Evolutionary conservation across 1,284 basidiomycete genomes (phyloP).

Genomic region (Ganoderma sinense): DNA sequence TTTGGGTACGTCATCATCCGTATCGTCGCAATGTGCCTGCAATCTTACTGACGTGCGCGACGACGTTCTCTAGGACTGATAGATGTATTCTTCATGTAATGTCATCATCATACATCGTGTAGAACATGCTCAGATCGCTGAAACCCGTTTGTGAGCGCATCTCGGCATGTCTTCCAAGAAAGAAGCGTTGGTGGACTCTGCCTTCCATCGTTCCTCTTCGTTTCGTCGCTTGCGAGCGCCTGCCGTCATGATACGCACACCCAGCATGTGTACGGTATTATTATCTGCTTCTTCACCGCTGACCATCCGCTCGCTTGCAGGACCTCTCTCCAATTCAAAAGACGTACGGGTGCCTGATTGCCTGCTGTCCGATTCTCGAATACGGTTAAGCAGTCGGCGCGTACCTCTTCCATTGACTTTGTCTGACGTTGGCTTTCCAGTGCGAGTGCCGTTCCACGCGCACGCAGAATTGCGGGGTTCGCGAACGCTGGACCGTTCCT

Average conservation of each 20-base stretch:
- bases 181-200: not conserved
- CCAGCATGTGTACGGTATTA: not conserved
- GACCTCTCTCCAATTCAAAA: not conserved
- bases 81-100: conserved; percentile 6
- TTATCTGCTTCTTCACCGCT: not conserved
- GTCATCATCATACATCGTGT: not conserved
- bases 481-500: not conserved
- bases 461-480: not conserved
- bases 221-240: not conserved
- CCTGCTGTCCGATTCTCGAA: not conserved
- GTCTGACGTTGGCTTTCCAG: not conserved
- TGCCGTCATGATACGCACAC: not conserved
- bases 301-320: not conserved
- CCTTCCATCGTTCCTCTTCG: not conserved
- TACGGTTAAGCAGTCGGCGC: conserved; percentile 1
- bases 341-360: not conserved
- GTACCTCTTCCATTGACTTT: not conserved
- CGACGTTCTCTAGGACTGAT: conserved; percentile 26
- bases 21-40: not conserved
- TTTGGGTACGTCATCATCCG: conserved; percentile 70
- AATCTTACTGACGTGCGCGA: conserved; percentile 10
- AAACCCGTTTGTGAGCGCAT: not conserved
- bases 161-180: not conserved
- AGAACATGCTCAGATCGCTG: not conserved
- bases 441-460: not conserved